Percentiles rank a stretch among this genome's conserved stretches.
phyloP scores from a whole-genome alignment of 768 basidiomycete species.

The Exidia glandulosa region DNA sequence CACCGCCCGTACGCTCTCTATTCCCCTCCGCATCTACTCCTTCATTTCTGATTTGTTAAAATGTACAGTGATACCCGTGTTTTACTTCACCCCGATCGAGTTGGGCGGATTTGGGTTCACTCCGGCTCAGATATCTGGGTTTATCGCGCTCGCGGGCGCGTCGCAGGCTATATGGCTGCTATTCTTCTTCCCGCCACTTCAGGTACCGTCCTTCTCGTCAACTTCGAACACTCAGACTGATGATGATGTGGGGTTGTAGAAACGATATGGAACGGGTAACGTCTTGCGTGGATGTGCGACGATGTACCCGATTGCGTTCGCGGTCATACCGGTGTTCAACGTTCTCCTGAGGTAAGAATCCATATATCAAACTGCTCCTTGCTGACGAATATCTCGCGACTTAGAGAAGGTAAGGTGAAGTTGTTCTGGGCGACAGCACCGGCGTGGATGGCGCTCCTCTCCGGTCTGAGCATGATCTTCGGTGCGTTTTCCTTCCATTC shows the following conservation, averaged over 20 bases:
- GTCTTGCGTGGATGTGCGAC: neutral
- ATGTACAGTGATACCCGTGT: conserved; percentile 18
- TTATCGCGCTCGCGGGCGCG: conserved; percentile 25
- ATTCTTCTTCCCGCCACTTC: conserved; percentile 3
- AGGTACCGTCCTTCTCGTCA: too few species aligned
- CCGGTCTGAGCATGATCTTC: neutral
- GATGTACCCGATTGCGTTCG: neutral
- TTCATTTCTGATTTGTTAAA: neutral
- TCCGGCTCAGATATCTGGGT: conserved; percentile 27
- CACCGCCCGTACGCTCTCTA: neutral
- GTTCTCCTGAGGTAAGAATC: conserved; percentile 1
- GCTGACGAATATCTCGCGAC: neutral
- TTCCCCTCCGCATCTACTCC: neutral
- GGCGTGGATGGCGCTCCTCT: neutral
- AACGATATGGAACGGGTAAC: neutral
- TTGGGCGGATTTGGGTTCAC: conserved; percentile 28
- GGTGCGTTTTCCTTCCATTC: neutral
- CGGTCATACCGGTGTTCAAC: neutral
- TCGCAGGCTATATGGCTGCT: conserved; percentile 19
- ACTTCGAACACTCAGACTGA: too few species aligned
- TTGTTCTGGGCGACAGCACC: neutral
- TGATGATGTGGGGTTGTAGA: too few species aligned
- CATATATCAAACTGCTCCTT: neutral
- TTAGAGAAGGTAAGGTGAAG: neutral
- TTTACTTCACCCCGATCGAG: conserved; percentile 27